Base-by-base conservation (phyloP, 1,139 yeast species). In the Saccharomycopsis phalli region DNA sequence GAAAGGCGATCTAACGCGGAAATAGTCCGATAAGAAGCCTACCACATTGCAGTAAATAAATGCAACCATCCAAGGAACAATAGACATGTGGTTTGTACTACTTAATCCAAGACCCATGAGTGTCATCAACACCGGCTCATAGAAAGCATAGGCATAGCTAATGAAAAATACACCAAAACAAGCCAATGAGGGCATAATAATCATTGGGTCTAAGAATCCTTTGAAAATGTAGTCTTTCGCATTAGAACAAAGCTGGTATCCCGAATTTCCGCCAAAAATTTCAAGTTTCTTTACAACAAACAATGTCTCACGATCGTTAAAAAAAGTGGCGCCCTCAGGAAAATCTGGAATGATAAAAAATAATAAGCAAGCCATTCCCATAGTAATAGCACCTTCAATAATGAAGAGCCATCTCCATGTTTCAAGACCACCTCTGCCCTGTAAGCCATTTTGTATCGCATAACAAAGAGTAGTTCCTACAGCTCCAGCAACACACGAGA, bases 381-480 rank as follows among this genome's bases (percentile, higher is more conserved):
- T 38, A 13, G 68, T 63, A 14, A 76, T 61, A 4, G 76, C 62
- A 42, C 91, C 91, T 55, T 81, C 88, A 49, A 81, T 69, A 47
- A 81, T 69, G 56, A 76, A 81, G 45, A 81, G 65, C 81, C 84
- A 81, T 57, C 76, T 68, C 91, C 88, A 81, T 7, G 81, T 65
- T 18, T 53, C 56, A 23, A 66, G 50, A 4, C 74, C 75, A 31
- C 58, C 61, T n/a, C 49, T 54, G 8, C 70, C 71, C 42, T 62
- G 59, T 47, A 74, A 56, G 40, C 63, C 66, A 51, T 68, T 58
- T 11, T 34, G 29, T 37, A 49, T 56, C 31, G 63, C 67, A 34
- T 71, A 72, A 18, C 80, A 80, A 39, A 81, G 71, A 36, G 81
- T 69, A 38, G 88, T 88, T 36, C 82, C 79, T 58, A 81, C 81